Base-by-base conservation (phyloP, 768 basidiomycete genomes). In the Auriscalpium orientale region DNA sequence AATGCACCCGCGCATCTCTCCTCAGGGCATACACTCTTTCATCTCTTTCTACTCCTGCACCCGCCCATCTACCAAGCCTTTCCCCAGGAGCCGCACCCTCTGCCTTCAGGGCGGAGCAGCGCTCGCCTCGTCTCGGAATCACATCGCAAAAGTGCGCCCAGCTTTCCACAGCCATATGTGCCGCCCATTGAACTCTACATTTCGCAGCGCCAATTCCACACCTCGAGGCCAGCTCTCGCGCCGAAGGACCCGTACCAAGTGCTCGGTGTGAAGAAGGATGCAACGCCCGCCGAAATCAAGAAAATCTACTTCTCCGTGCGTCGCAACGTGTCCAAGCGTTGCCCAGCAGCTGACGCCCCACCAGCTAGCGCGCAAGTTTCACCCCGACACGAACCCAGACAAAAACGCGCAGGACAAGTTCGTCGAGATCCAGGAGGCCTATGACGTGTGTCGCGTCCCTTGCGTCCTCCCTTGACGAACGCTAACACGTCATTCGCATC, bases 291-390 rank as follows among this genome's bases (percentile, higher is more conserved):
- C 20, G 93, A 98, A 62, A 98, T 99, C 66, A 99, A 99, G 83
- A 98, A 98, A 74, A 81, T 82, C 2, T 99, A 99, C 72, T 99
- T 98, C 71, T 79, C 89, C 67, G 95, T 97, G 69, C 65, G 90
- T 64, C 58, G 55, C 52, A 28, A 49, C 33, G 54, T 54, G 8
- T 28, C 33, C 56, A n/a, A 51, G 34, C 22, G 57, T 49, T 51
- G 7, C 35, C 62, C 55, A 54, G 58, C 63, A 63, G 53, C 59
- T 55, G 58, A 54, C 37, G 60, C 37, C n/a, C 34, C 46, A 43
- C n/a, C 66, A 97, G 95, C 87, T 99, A 61, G 97, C 97, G 16
- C 89, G 95, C 58, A 95, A 98, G 76, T 97, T 89, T 66, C 97
- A 99, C 70, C 97, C 97, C 0, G 97, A 99, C 67, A 94, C 94